Base-by-base conservation (phyloP, 768 basidiomycete genomes). In the Amanita brunnescens region DNA sequence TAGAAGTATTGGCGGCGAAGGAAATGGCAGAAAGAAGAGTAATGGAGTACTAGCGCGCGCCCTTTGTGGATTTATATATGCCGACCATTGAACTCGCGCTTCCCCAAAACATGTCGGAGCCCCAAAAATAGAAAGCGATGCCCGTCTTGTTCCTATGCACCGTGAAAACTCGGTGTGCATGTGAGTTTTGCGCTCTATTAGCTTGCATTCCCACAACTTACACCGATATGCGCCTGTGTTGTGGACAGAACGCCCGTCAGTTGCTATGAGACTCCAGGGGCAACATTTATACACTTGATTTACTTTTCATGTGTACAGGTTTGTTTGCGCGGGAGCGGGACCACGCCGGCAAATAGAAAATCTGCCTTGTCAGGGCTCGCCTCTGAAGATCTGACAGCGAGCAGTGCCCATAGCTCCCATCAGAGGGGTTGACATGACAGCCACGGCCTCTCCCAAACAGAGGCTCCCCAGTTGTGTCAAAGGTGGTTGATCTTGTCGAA, bases 1-100 rank as follows among this genome's bases (percentile, higher is more conserved):
- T 81, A 57, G 14, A 42, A 39, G 45, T 34, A 16, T 21, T 44
- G 33, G 5, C 0, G 42, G 37, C 10, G 0, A 29, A 24, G 29
- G 40, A 29, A 49, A 41, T 41, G 38, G 52, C 34, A 41, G 54
- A 21, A 40, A 24, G 40, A 44, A 18, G 41, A 41, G 45, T 26
- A 23, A 49, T 53, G 51, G 39, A 21, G 24, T n/a, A 14, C n/a
- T 23, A n/a, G 32, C 38, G 39, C 9, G 16, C 8, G 10, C 12
- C 14, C 6, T 32, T 41, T 32, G 41, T 14, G n/a, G 14, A 43
- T 42, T 51, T 51, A 49, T 49, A 49, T 33, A 8, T 12, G 48
- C 21, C 34, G 14, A 49, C 9, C 8, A 14, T 24, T 24, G 29
- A 18, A 13, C 20, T 33, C 32, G 23, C 32, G 21, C 21, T 16